Conservation (phyloP, 345 rosid species). For the Pistacia vera region DNA sequence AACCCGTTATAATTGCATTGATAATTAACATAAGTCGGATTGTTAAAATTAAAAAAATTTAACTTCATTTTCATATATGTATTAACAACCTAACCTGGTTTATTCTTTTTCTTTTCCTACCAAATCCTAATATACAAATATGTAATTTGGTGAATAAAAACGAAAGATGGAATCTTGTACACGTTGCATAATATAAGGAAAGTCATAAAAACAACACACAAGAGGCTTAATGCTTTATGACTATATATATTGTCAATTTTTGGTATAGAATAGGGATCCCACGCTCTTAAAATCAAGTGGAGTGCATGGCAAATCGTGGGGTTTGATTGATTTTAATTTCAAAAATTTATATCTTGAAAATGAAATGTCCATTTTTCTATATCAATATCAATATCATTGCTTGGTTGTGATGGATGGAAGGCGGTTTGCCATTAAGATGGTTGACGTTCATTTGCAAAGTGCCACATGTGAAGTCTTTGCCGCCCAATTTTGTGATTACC, state of each 20-base stretch:
- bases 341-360: neutral
- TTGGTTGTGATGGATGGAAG: neutral
- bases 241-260: neutral
- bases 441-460: neutral
- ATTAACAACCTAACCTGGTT: too few relatives aligned
- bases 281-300: neutral
- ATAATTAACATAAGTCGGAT: too few relatives aligned
- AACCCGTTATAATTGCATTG: too few relatives aligned
- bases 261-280: neutral
- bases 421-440: slow-evolving; percentile 2
- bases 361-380: neutral
- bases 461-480: too few relatives aligned
- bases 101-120: neutral
- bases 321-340: neutral
- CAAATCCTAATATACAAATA: neutral
- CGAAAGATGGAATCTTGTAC: slow-evolving; percentile 1
- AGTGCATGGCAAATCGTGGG: neutral
- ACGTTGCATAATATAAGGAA: neutral
- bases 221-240: neutral
- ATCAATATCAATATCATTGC: neutral
- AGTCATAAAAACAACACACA: neutral
- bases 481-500: neutral
- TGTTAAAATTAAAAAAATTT: too few relatives aligned
- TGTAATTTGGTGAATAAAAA: neutral
- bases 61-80: too few relatives aligned